Evolutionary conservation across 2,329 filamentous ascomycete species (phyloP), one percentile per base, ranked within the genome.

Genomic region (Ceratocystis variospora): DNA sequence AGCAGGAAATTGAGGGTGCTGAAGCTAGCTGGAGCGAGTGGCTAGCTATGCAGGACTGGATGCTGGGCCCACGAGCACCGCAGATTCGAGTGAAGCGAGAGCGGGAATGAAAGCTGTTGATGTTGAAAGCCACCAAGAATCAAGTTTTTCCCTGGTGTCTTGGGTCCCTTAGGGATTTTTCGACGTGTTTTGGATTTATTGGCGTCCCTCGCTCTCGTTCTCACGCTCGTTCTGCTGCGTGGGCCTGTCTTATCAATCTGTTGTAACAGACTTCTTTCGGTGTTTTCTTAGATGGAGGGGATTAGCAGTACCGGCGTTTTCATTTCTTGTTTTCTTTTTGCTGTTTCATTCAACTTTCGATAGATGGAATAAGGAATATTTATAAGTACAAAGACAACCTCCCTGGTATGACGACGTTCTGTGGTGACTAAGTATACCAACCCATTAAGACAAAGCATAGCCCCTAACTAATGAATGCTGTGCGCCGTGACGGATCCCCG

Each of bases 41-140:
- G 93, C 78, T 96, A 41, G 90, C 90, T 12, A 95, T 96, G 90
- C 90, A 96, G 75, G 93, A 96, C 75, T 97, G 93, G 93, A 96
- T 96, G 91, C 79, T 96, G n/a, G 92, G 92, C 1, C 88, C 89
- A 1, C 79, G 89, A 68, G 87, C 87, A 41, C 88, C 87, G 17
- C 41, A 61, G 15, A 41, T 44, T 2, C 48, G 63, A 15, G 62
- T 67, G 2, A 67, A 67, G 57, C 55, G 63, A 33, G 66, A 67
- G 46, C 55, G 66, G 33, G 62, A 64, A 4, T 22, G 25, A 22
- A 28, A 57, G 22, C 10, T 57, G 22, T 3, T 6, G 12, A 12
- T 31, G 53, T 22, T 28, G 53, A 28, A 28, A 15, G 22, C 22
- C 6, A 25, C 22, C 37, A 41, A 41, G 37, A 41, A 41, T 41